A percentile compares a stretch with the other conserved stretches of the same genome.
Evolutionary conservation across 495 filamentous ascomycete species (phyloP).

Genomic region (Xylaria venustula): DNA sequence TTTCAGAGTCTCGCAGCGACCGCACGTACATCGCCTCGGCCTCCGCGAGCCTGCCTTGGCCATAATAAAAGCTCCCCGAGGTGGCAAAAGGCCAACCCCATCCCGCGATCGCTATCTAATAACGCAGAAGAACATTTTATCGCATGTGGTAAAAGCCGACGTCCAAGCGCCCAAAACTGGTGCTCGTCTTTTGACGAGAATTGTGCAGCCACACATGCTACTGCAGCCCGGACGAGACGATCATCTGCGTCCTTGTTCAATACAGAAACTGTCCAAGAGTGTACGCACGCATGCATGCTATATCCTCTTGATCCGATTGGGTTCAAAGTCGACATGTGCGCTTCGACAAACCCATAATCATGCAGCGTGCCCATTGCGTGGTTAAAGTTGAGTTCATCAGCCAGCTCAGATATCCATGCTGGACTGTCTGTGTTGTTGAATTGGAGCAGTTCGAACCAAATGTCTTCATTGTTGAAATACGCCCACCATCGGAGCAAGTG

Average conservation of each 20-base stretch:
- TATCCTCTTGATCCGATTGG: constrained; percentile 30
- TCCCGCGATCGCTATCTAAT: background rate
- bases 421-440: constrained; percentile 7
- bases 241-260: constrained; percentile 19
- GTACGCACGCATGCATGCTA: constrained; percentile 40
- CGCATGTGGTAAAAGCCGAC: background rate
- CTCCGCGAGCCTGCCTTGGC: background rate
- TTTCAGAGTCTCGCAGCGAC: background rate
- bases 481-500: constrained; percentile 44
- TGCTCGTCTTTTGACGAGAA: background rate
- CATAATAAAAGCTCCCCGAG: constrained; percentile 13
- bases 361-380: constrained; percentile 19
- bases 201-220: background rate
- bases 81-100: background rate
- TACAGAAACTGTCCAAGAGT: constrained; percentile 38
- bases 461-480: constrained; percentile 50
- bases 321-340: constrained; percentile 18
- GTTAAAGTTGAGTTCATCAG: constrained; percentile 24
- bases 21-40: background rate
- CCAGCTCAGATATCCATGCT: constrained; percentile 19
- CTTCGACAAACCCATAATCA: constrained; percentile 30
- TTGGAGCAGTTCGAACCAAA: constrained; percentile 47
- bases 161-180: background rate
- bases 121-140: background rate
- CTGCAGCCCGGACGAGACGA: background rate